Conservation (phyloP, 2,329 filamentous ascomycete species). For the Metarhizium guizhouense region DNA sequence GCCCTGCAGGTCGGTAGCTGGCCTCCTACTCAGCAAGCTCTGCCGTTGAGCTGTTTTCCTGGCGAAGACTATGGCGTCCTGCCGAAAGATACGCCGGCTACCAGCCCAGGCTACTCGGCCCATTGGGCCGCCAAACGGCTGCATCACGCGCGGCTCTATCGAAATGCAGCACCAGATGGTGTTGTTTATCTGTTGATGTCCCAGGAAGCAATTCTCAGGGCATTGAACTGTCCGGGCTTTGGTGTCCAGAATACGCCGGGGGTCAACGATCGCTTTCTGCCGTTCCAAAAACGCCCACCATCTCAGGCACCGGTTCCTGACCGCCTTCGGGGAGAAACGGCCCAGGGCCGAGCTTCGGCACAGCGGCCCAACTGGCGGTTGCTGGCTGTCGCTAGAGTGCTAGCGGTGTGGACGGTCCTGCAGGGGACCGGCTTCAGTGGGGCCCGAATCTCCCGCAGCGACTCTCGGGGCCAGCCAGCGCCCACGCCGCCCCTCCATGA, state of each 20-base stretch:
- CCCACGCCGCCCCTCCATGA: slow-evolving; percentile 8
- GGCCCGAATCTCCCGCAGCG: neutral
- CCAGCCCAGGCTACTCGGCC: slow-evolving; percentile 21
- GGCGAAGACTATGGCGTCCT: neutral
- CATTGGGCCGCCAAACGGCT: slow-evolving; percentile 23
- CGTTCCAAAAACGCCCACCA: neutral
- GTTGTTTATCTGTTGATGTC: neutral
- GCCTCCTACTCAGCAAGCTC: neutral
- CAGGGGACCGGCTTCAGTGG: neutral
- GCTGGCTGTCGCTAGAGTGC: neutral
- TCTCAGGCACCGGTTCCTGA: slow-evolving; percentile 4
- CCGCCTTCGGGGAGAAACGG: slow-evolving; percentile 7
- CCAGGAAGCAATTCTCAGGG: neutral
- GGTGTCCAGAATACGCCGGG: too few species aligned
- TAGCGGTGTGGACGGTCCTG: neutral
- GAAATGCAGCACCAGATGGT: neutral
- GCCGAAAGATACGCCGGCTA: slow-evolving; percentile 15
- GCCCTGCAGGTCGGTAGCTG: neutral
- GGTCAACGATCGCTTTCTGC: neutral
- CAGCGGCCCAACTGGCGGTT: neutral
- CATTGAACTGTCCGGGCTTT: neutral
- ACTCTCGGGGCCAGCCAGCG: slow-evolving; percentile 1
- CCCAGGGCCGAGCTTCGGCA: neutral
- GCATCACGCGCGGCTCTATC: slow-evolving; percentile 17
- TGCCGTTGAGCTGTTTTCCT: neutral